Evolutionary conservation across 2,329 filamentous ascomycete genomes (phyloP).

Genomic region (Talaromyces verruculosus): DNA sequence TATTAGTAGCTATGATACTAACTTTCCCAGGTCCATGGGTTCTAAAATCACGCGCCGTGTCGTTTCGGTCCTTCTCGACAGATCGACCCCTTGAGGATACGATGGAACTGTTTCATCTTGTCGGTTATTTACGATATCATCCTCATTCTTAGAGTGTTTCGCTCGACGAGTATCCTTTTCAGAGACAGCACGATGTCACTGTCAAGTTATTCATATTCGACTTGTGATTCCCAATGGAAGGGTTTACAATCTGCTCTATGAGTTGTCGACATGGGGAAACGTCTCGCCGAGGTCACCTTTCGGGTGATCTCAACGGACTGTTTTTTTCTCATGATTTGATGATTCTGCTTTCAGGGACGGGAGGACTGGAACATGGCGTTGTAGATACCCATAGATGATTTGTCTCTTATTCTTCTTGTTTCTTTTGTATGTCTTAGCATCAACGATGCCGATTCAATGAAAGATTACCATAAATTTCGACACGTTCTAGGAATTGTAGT

Average conservation of each 20-base stretch:
- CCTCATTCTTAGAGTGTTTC: conserved; percentile 10
- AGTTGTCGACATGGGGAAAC: conserved; percentile 1
- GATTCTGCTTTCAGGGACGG: conserved; percentile 9
- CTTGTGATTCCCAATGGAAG: background rate
- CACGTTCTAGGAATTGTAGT: background rate
- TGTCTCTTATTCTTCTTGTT: conserved; percentile 4
- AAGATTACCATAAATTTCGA: background rate
- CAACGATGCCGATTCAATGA: conserved; percentile 4
- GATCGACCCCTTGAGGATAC: conserved; percentile 28
- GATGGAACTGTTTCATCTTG: conserved; percentile 14
- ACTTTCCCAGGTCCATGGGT: conserved; percentile 50
- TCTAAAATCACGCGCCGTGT: conserved; percentile 47
- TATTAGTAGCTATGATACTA: background rate
- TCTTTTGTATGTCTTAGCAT: conserved; percentile 14
- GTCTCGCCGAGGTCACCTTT: background rate
- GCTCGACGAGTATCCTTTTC: conserved; percentile 9
- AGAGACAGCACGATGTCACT: conserved; percentile 3
- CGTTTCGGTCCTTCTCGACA: conserved; percentile 47
- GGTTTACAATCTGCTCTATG: conserved; percentile 15
- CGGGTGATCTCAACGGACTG: background rate
- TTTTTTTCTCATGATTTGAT: conserved; percentile 15
- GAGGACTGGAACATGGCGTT: conserved; percentile 17
- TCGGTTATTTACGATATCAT: conserved; percentile 12
- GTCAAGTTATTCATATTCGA: conserved; percentile 10
- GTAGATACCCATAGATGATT: conserved; percentile 19